These are phyloP conservation scores for Saccharomycopsis microspora DNA, from an alignment of 805 yeast genomes.

Conservation along the genomic window DNA sequence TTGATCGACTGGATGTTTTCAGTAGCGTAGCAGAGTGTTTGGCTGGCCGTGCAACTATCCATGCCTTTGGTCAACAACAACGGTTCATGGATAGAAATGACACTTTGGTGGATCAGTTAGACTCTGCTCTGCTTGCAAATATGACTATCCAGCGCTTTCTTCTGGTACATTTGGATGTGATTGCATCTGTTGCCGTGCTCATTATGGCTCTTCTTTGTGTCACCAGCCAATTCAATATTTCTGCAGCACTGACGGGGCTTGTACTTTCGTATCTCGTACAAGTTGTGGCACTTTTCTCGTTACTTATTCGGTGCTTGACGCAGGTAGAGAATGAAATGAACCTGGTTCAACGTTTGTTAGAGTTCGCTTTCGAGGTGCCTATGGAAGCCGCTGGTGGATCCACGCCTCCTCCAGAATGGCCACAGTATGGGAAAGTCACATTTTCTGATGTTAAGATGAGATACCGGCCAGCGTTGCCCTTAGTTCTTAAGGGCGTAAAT, in stretches of 20 bases:
- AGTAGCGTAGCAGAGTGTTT: slow-evolving; percentile 61
- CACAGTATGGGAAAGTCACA: slow-evolving; percentile 42
- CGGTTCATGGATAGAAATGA: slow-evolving; percentile 38
- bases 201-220: slow-evolving; percentile 55
- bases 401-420: slow-evolving; percentile 52
- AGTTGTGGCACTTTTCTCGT: slow-evolving; percentile 42
- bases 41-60: slow-evolving; percentile 54
- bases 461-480: slow-evolving; percentile 56
- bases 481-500: slow-evolving; percentile 46
- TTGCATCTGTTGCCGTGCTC: slow-evolving; percentile 40
- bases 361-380: slow-evolving; percentile 52
- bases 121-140: slow-evolving; percentile 51
- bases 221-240: slow-evolving; percentile 43
- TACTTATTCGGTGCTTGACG: slow-evolving; percentile 52
- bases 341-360: slow-evolving; percentile 51
- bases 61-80: slow-evolving; percentile 37
- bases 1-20: slow-evolving; percentile 57
- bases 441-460: slow-evolving; percentile 46
- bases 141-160: slow-evolving; percentile 67
- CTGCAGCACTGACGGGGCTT: slow-evolving; percentile 57
- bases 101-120: slow-evolving; percentile 43
- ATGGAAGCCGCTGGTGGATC: slow-evolving; percentile 52
- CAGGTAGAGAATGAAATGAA: slow-evolving; percentile 53
- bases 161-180: slow-evolving; percentile 43
- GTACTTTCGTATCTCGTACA: slow-evolving; percentile 51